Base-by-base conservation (phyloP, 2,329 filamentous ascomycete species). In the Aspergillus pseudotamarii region DNA sequence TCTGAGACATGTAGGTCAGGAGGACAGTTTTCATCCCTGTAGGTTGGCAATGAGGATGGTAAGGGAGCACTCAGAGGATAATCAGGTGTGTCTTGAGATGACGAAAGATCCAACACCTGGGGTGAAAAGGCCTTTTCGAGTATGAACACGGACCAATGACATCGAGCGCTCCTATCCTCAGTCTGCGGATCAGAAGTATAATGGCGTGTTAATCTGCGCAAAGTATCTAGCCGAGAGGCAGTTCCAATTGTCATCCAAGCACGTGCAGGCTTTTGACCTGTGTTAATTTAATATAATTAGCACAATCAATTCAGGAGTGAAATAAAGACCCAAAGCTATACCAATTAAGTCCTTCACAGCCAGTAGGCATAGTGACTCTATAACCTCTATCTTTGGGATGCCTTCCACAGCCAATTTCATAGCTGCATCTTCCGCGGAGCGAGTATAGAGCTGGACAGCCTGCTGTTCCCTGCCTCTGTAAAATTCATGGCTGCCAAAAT, bases 101-200 rank as follows among this genome's bases (percentile, higher is more conserved):
- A 6, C 3, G 46, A 30, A 28, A 30, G 26, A n/a, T 19, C 26
- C 16, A 50, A 9, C 6, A 50, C 26, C 8, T 56, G 41, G 38
- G 53, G 51, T 28, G 60, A 45, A 53, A n/a, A 59, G 3, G 46
- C 56, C n/a, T 34, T 59, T 26, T 64, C 63, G 4, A 64, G 51
- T 5, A 64, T 62, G 30, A 56, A 59, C 5, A 64, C 32, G 14
- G 60, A 60, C 60, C 63, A 64, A 32, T 51, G 51, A 10, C 63
- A 62, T 30, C 60, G 36, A 16, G 53, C 19, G 8, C 46, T 59
- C 12, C 14, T 32, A 12, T 59, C 57, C 9, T 59, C 41, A 1
- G 4, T 48, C 4, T 32, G 16, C 4, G 16, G 30, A 23, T 26
- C 51, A n/a, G 16, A 23, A 12, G 19, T 26, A 28, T 9, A 6